phyloP scores from a whole-genome alignment of 192 early-diverging fungal genomes.

The Obelidium mucronatum region DNA sequence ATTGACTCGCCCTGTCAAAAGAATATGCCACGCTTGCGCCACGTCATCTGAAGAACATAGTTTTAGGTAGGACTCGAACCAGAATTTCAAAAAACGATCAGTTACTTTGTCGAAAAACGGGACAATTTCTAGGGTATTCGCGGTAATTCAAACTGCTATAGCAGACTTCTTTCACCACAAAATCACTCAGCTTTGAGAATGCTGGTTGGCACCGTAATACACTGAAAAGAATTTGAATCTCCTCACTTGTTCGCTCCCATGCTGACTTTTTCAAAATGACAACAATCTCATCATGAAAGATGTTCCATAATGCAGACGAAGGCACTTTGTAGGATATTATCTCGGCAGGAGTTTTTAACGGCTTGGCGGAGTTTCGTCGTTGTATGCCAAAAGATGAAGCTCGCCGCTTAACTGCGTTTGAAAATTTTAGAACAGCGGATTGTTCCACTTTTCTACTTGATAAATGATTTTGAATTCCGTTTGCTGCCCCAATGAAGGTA shows the following conservation, averaged over 20 bases:
- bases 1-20: conserved; percentile 9
- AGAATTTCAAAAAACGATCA: not conserved
- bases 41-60: conserved; percentile 13
- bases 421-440: not conserved
- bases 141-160: not conserved
- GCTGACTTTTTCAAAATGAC: conserved; percentile 15
- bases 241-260: conserved; percentile 15
- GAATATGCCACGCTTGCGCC: conserved; percentile 19
- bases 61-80: not conserved
- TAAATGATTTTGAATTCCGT: not conserved
- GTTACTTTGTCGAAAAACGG: conserved; percentile 22
- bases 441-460: not conserved
- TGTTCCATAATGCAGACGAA: not conserved
- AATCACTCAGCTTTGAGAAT: conserved; percentile 28
- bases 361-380: not conserved
- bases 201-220: conserved; percentile 19
- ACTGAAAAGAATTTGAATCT: conserved; percentile 20
- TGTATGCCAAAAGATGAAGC: not conserved
- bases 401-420: not conserved
- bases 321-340: conserved; percentile 13
- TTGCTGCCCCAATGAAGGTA: not conserved
- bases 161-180: conserved; percentile 25
- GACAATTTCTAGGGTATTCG: not conserved
- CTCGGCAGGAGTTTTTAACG: conserved; percentile 10
- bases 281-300: conserved; percentile 30